phyloP scores from a whole-genome alignment of 2,329 filamentous ascomycete genomes.

The Parastagonospora nodorum region DNA sequence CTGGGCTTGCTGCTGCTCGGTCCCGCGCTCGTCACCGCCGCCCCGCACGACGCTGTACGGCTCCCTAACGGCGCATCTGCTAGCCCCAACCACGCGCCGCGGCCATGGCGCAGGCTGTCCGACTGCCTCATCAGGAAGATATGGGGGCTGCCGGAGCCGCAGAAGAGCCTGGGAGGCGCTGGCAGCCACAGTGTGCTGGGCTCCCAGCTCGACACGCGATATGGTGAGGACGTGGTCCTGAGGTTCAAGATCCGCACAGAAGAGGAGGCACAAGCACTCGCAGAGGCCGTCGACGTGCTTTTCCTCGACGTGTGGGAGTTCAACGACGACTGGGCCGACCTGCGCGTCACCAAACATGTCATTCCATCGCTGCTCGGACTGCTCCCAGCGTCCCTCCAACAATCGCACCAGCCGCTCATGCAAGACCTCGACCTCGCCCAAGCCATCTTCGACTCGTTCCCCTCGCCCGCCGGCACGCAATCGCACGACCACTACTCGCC shows the following conservation, averaged over 20 bases:
- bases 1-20: conserved; percentile 39
- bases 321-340: conserved; percentile 80
- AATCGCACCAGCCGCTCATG: conserved; percentile 75
- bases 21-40: conserved; percentile 33
- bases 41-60: conserved; percentile 34
- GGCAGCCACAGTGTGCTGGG: conserved; percentile 7
- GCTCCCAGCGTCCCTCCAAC: conserved; percentile 74
- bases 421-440: conserved; percentile 71
- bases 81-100: conserved; percentile 23
- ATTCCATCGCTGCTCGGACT: conserved; percentile 79
- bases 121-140: conserved; percentile 42
- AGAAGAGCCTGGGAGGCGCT: conserved; percentile 10
- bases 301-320: conserved; percentile 92
- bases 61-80: conserved; percentile 15
- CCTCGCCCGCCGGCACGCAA: conserved; percentile 49
- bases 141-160: conserved; percentile 33
- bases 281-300: conserved; percentile 73
- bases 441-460: conserved; percentile 77
- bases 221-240: conserved; percentile 83
- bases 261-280: conserved; percentile 71
- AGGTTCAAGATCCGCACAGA: conserved; percentile 78
- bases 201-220: conserved; percentile 53
- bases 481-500: conserved; percentile 37
- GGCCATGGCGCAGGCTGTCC: conserved; percentile 46
- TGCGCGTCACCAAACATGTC: conserved; percentile 76